Base-by-base conservation (phyloP, 139 green algal genomes). In the Chlorella sorokiniana region DNA sequence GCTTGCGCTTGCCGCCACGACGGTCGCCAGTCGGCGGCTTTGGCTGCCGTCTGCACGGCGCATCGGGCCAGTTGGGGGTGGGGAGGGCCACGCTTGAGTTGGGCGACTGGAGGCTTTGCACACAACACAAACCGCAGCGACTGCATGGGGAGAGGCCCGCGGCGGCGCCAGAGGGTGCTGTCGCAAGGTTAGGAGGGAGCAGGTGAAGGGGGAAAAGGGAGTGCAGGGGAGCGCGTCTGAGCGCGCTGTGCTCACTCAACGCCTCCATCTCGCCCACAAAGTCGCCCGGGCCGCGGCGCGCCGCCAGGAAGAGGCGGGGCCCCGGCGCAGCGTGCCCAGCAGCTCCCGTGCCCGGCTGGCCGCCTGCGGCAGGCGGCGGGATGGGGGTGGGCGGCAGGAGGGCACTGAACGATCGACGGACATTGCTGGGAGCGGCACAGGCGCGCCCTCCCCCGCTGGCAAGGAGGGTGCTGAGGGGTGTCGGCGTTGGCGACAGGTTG, bases 251-350 rank as follows among this genome's bases (percentile, higher is more conserved):
- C 64, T 41, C 65, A 70, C 48, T 54, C 3, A 83, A 38, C 27
- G 52, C 51, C 67, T 83, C 78, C 51, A 83, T 83, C 40, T 83
- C 78, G 4, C 78, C 78, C n/a, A 83, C 25, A 31, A 83, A 70
- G 44, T 74, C 75, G 7, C 75, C 75, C 6, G 75, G 75, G 3
- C 75, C 59, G 0, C 75, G 38, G 1, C 42, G 9, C 6, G 75
- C 75, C 41, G 87, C 83, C 71, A 90, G 71, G 67, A 67, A 90
- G 48, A 88, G 76, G 0, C 76, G 52, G 0, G 76, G 11, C 80
- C 81, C 16, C 86, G 76, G 29, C 40, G 35, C 70, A 90, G 45
- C 20, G 29, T 45, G 5, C 16, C 54, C 18, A 81, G 78, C 64
- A 85, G 76, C 41, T 79, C 65, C 20, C 65, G 42, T 1, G 86